Base-by-base conservation (phyloP, 1,139 yeast species). In the Yamadazyma epiphylla region DNA sequence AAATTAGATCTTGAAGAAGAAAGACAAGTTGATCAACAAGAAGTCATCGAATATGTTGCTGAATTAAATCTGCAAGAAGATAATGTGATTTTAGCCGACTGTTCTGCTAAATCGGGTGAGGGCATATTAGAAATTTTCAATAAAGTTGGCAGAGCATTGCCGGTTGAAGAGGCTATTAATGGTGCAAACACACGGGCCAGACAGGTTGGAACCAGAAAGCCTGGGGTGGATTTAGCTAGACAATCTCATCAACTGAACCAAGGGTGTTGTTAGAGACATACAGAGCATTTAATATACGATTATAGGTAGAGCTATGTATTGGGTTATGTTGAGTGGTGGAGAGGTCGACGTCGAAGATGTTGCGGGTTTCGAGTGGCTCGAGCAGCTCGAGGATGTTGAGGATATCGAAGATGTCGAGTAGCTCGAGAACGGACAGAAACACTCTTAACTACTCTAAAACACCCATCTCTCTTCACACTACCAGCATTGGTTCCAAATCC, bases 1-100 rank as follows among this genome's bases (percentile, higher is more conserved):
- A 88, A 88, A 54, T 50, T 78, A 2, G 97, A 91, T 65, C 60
- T 89, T 43, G 62, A 56, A 8, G 72, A 60, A 1, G 66, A 61
- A 15, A 65, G 56, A 65, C 94, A 55, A 67, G 70, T 67, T 2
- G 58, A 55, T 3, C 55, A 51, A 37, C 42, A 45, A 9, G 70
- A 63, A 33, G 66, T 67, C 2, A 51, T 44, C 26, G 60, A 58
- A 27, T 68, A 65, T 36, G 51, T 65, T 16, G 48, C 49, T 20
- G 52, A 51, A 33, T 47, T 61, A 21, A 52, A 55, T 34, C 53
- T 50, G 22, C 56, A 51, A 24, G 59, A 52, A 13, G 51, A 46
- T 31, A 49, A 51, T 15, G 48, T 54, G 5, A 49, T 66, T 26
- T 47, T 55, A n/a, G 48, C 61, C 9, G 72, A 67, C 45, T 68